Conservation (phyloP, 768 basidiomycete genomes). For the Pisolithus microcarpus region DNA sequence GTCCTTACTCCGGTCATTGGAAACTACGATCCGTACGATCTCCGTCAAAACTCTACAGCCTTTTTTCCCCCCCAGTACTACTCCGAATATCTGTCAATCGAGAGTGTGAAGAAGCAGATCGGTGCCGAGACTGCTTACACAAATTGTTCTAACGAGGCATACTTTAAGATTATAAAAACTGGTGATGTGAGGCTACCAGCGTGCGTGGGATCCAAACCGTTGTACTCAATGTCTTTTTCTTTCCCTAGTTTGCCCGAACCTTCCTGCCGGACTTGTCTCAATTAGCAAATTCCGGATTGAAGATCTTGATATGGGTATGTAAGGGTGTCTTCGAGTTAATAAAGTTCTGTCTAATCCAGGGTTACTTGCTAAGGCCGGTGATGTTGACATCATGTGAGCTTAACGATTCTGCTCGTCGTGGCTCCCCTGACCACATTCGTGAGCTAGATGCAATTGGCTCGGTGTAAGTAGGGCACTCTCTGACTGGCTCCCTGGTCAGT, state of each 20-base stretch:
- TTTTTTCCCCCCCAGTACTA: constrained; percentile 55
- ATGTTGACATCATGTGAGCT: constrained; percentile 22
- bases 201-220: background rate
- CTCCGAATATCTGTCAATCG: constrained; percentile 35
- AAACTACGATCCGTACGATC: constrained; percentile 46
- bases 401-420: background rate
- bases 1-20: constrained; percentile 47
- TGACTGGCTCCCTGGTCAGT: background rate
- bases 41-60: constrained; percentile 47
- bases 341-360: background rate
- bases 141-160: constrained; percentile 43
- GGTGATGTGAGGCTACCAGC: constrained; percentile 43
- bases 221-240: background rate
- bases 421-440: constrained; percentile 3
- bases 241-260: constrained; percentile 28
- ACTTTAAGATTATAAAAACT: constrained; percentile 37
- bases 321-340: background rate
- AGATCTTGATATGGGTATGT: constrained; percentile 35
- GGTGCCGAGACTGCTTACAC: constrained; percentile 45
- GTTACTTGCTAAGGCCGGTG: constrained; percentile 17
- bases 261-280: constrained; percentile 30
- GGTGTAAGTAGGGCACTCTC: constrained; percentile 27
- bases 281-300: constrained; percentile 31
- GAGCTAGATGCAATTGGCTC: constrained; percentile 16
- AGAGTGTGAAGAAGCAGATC: constrained; percentile 35